Conservation (phyloP, 1,284 basidiomycete species). For the Mycocalia duriaeana region DNA sequence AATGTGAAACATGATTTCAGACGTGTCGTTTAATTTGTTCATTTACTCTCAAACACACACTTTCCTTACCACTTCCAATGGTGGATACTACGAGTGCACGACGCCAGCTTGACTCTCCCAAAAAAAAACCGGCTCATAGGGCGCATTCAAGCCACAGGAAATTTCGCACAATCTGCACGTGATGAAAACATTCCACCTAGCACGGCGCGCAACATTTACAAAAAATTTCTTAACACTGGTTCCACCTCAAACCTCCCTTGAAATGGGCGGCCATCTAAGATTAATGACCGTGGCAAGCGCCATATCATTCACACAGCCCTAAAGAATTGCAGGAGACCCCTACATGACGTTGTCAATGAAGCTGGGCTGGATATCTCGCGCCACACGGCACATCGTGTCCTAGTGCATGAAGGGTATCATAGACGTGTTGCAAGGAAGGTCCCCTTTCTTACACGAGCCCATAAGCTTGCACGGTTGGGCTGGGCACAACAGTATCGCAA, state of each 20-base stretch:
- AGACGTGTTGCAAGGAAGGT: slow-evolving; percentile 8
- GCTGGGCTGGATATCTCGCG: neutral
- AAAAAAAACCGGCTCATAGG: slow-evolving; percentile 5
- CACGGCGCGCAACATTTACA: neutral
- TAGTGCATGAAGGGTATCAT: slow-evolving; percentile 8
- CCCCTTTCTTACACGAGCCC: slow-evolving; percentile 4
- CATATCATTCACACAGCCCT: neutral
- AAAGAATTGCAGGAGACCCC: neutral
- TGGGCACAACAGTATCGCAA: slow-evolving; percentile 3
- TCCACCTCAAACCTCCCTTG: slow-evolving; percentile 1
- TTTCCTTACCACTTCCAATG: no score
- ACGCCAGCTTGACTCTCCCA: no score
- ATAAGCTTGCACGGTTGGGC: slow-evolving; percentile 1
- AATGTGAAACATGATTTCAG: no score
- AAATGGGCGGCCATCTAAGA: slow-evolving; percentile 1
- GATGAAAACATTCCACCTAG: neutral
- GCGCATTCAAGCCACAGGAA: neutral
- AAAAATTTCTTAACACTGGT: slow-evolving; percentile 1
- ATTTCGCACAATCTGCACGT: neutral
- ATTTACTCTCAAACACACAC: neutral
- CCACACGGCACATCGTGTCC: neutral
- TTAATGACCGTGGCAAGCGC: neutral
- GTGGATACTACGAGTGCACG: no score
- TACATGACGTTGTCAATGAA: neutral
- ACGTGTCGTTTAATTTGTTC: no score